These are phyloP conservation scores for Didymosphaeria variabile DNA, from an alignment of 2,329 filamentous ascomycete genomes.

Conservation along the genomic window DNA sequence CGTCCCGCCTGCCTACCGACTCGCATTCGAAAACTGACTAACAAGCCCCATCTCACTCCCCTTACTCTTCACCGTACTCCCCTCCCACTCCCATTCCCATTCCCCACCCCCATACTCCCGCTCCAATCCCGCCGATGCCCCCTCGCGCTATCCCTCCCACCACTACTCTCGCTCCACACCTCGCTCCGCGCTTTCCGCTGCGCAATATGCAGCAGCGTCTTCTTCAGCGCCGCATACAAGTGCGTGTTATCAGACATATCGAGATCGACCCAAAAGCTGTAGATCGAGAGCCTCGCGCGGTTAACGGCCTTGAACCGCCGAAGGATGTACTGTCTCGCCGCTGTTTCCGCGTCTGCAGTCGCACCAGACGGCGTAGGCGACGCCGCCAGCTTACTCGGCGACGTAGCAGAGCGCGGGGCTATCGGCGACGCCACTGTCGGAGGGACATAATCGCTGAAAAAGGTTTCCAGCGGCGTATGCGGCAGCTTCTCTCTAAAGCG, in stretches of 20 bases:
- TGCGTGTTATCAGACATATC: slow-evolving; percentile 47
- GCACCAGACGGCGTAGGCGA: not conserved
- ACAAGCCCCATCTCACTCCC: not conserved
- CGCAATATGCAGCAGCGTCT: slow-evolving; percentile 44
- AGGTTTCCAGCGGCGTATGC: slow-evolving; percentile 37
- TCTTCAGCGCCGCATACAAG: slow-evolving; percentile 46
- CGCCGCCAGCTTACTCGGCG: not conserved
- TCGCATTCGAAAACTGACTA: not conserved
- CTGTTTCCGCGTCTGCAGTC: slow-evolving; percentile 33
- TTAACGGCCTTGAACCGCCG: slow-evolving; percentile 44
- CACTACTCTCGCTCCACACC: slow-evolving; percentile 31
- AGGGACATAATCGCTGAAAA: slow-evolving; percentile 42
- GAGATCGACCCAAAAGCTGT: slow-evolving; percentile 49
- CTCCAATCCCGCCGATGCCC: slow-evolving; percentile 3
- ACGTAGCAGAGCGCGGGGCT: not conserved
- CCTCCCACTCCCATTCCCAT: not conserved
- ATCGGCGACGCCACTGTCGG: not conserved
- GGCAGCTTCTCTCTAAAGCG: slow-evolving; percentile 44
- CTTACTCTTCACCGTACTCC: slow-evolving; percentile 2
- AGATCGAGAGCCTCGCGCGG: slow-evolving; percentile 40
- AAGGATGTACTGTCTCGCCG: slow-evolving; percentile 44
- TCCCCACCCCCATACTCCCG: slow-evolving; percentile 2
- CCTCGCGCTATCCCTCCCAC: not conserved
- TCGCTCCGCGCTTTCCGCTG: slow-evolving; percentile 39
- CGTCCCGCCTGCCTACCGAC: too few relatives aligned